These are phyloP conservation scores for Colletotrichum tamarilloi DNA, from an alignment of 2,329 filamentous ascomycete genomes.

Conservation along the genomic window DNA sequence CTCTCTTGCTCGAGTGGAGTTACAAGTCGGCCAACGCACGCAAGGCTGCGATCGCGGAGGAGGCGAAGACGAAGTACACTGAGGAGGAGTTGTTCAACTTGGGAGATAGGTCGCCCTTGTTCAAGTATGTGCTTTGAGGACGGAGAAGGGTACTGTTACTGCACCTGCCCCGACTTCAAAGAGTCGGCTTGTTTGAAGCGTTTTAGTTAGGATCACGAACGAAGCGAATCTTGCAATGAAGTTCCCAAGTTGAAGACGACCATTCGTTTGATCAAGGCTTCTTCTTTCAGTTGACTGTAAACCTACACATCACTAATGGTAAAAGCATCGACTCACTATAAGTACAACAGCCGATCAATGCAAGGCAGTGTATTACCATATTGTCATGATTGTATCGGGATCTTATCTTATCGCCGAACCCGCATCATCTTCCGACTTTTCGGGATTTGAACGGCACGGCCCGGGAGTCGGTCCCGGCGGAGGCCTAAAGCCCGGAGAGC, in stretches of 20 bases:
- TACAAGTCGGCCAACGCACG: slow-evolving; percentile 42
- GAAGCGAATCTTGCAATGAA: neutral
- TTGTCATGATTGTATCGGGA: neutral
- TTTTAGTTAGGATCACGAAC: neutral
- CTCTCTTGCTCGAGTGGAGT: slow-evolving; percentile 44
- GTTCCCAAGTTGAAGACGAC: neutral
- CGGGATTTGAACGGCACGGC: neutral
- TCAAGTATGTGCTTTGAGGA: slow-evolving; percentile 31
- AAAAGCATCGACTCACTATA: too few relatives aligned
- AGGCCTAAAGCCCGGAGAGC: neutral
- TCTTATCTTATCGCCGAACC: slow-evolving; percentile 6
- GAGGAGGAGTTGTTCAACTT: slow-evolving; percentile 45
- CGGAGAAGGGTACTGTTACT: neutral
- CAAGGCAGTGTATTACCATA: too few relatives aligned
- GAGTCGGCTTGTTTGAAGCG: neutral
- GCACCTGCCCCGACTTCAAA: neutral
- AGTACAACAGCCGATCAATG: neutral
- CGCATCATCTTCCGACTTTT: neutral
- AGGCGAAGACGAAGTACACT: slow-evolving; percentile 41
- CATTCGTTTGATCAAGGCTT: neutral
- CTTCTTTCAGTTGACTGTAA: neutral
- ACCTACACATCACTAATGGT: too few relatives aligned
- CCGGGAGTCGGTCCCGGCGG: slow-evolving; percentile 5
- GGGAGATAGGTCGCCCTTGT: slow-evolving; percentile 45
- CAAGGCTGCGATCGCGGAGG: slow-evolving; percentile 40